Evolutionary conservation across 2,329 filamentous ascomycete species (phyloP), one percentile per base, ranked within the genome.

Genomic region (Colletotrichum lupini): DNA sequence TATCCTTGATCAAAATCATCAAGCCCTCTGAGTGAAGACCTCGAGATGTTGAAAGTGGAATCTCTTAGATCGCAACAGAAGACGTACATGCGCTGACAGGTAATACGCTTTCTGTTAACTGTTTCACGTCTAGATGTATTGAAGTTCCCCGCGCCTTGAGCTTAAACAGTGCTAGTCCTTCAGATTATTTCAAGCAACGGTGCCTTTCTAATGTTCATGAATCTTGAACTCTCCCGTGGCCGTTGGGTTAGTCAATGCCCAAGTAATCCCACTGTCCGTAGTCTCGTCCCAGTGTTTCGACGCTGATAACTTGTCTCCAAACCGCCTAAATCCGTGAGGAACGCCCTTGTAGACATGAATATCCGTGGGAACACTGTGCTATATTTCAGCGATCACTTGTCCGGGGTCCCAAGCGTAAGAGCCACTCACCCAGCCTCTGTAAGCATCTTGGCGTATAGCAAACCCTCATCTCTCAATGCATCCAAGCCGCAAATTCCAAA

Each of bases 271-370:
- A 9, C 83, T 76, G 49, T 84, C 82, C 30, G 86, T 80, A 11
- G 84, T 82, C 32, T 79, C 76, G 62, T 87, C 85, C 84, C 85
- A 87, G 42, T 82, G 76, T 35, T 80, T 78, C 5, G 79, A 82
- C 30, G 81, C 82, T 14, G 81, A 79, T 9, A 87, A 62, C n/a
- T 78, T 80, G 11, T 82, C 80, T 4, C 83, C 83, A 68, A 84
- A 86, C 0, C 78, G 73, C 4, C 80, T 69, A 26, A 89, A 89
- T 0, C 85, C 85, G 79, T 90, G 89, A 0, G 89, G 89, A 0
- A 90, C 78, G 0, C 88, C 88, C 30, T 81, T 83, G 77, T 89
- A 89, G 1, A 90, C 74, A 68, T 84, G 80, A 0, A 86, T 78
- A 67, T 87, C 79, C 0, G 87, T 88, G 0, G 87, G 84, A 0